A percentile compares a stretch with the other conserved stretches of the same genome.
These are phyloP conservation scores for Potentilla sterilis DNA, from an alignment of 306 rosid species.

Conservation along the genomic window DNA sequence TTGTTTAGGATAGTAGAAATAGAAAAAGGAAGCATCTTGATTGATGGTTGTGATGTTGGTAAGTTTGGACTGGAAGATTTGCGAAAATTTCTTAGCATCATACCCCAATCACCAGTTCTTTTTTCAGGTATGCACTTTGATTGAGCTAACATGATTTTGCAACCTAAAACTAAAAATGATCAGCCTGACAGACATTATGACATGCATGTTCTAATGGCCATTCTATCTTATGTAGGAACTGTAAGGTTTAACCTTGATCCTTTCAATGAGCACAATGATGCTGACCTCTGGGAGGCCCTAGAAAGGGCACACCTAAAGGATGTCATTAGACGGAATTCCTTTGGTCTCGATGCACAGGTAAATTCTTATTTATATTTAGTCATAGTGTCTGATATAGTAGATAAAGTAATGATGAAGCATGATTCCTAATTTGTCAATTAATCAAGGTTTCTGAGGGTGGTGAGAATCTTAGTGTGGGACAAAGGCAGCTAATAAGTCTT, in stretches of 20 bases:
- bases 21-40: slow-evolving; percentile 65
- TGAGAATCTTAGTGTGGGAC: slow-evolving; percentile 92
- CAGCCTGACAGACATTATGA: neutral
- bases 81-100: slow-evolving; percentile 74
- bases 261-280: slow-evolving; percentile 69
- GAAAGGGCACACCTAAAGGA: slow-evolving; percentile 83
- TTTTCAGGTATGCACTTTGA: slow-evolving; percentile 60
- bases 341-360: slow-evolving; percentile 86
- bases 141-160: neutral
- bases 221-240: slow-evolving; percentile 50
- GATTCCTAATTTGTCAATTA: slow-evolving; percentile 3
- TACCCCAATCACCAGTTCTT: slow-evolving; percentile 87
- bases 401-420: neutral
- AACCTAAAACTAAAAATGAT: neutral
- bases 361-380: neutral
- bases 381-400: neutral
- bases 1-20: slow-evolving; percentile 78
- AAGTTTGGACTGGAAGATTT: slow-evolving; percentile 68
- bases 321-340: slow-evolving; percentile 57
- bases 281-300: slow-evolving; percentile 85
- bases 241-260: slow-evolving; percentile 88
- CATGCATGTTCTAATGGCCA: slow-evolving; percentile 8
- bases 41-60: slow-evolving; percentile 69
- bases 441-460: slow-evolving; percentile 84
- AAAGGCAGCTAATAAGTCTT: slow-evolving; percentile 82